Conservation (phyloP, 495 filamentous ascomycete genomes). For the Glutinoglossum americanum region DNA sequence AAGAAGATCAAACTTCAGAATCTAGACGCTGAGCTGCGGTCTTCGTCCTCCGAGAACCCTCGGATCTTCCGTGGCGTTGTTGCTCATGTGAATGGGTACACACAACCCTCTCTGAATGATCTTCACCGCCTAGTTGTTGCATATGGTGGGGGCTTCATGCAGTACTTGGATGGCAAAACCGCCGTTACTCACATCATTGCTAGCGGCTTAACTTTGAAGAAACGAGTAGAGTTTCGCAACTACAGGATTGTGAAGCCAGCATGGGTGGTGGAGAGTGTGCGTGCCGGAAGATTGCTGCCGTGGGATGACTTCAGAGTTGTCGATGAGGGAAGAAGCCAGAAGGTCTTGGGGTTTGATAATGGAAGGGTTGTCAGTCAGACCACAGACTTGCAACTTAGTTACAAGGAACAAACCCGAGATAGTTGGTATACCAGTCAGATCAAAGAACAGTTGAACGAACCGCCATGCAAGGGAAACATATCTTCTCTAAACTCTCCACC, state of each 20-base stretch:
- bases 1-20: slow-evolving; percentile 96
- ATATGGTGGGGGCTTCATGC: slow-evolving; percentile 80
- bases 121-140: slow-evolving; percentile 68
- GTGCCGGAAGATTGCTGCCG: slow-evolving; percentile 54
- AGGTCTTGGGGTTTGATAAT: slow-evolving; percentile 53
- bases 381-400: slow-evolving; percentile 32
- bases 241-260: slow-evolving; percentile 93
- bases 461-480: background rate
- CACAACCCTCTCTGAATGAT: slow-evolving; percentile 72
- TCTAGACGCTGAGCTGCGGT: slow-evolving; percentile 60
- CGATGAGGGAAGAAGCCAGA: slow-evolving; percentile 57
- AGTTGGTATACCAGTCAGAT: slow-evolving; percentile 68
- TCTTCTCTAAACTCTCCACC: background rate
- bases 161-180: slow-evolving; percentile 89
- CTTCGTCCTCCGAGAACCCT: slow-evolving; percentile 41
- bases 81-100: slow-evolving; percentile 82
- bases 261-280: slow-evolving; percentile 80
- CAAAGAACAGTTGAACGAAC: slow-evolving; percentile 9
- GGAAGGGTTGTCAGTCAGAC: slow-evolving; percentile 45
- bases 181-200: slow-evolving; percentile 89
- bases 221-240: slow-evolving; percentile 58
- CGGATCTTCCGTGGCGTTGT: slow-evolving; percentile 78
- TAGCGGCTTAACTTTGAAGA: slow-evolving; percentile 74
- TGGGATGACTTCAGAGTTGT: slow-evolving; percentile 70
- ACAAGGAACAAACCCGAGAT: slow-evolving; percentile 50